Percentiles rank a stretch among this genome's conserved stretches.
phyloP scores from a whole-genome alignment of 129 eudicot genomes.

The Ambrosia artemisiifolia region DNA sequence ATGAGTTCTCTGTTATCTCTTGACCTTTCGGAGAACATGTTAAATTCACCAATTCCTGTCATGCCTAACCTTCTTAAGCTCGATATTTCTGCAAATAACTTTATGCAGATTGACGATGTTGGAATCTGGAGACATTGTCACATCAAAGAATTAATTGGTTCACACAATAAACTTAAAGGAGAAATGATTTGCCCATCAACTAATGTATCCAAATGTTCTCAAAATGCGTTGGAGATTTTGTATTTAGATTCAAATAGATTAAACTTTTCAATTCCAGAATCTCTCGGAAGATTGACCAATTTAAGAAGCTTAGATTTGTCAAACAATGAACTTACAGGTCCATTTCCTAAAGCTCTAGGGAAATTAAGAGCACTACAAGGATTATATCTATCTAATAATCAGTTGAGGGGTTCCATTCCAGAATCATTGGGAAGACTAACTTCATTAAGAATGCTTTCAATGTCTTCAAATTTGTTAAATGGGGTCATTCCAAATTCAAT shows the following conservation, averaged over 20 bases:
- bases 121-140: neutral
- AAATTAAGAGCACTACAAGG: neutral
- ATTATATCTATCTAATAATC: neutral
- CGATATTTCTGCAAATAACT: neutral
- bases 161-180: neutral
- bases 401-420: neutral
- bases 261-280: neutral
- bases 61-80: neutral
- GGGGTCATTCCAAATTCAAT: neutral
- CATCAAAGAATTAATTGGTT: neutral
- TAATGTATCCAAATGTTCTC: neutral
- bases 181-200: neutral
- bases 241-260: neutral
- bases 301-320: neutral
- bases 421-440: neutral
- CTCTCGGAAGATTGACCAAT: neutral
- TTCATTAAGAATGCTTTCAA: neutral
- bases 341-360: neutral
- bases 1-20: neutral
- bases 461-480: neutral
- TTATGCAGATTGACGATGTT: neutral
- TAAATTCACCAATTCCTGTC: neutral
- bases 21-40: neutral
- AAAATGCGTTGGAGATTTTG: neutral
- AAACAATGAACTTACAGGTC: neutral